Base-by-base conservation (phyloP, 2,329 filamentous ascomycete genomes). In the Botryosphaeria dothidea region DNA sequence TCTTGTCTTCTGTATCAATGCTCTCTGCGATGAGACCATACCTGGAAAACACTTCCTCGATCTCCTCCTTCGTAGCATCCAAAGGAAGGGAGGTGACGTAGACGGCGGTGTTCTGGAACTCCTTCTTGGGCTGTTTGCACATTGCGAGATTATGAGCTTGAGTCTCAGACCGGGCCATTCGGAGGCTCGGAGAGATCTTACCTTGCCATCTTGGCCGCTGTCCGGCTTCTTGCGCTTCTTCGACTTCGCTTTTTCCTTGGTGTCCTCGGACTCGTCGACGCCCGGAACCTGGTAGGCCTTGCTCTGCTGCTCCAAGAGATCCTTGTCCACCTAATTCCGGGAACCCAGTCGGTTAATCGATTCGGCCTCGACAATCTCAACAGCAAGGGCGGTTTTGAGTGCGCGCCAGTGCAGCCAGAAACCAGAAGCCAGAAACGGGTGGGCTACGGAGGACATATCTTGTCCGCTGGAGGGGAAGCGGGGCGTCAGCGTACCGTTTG, bases 11-110 rank as follows among this genome's bases (percentile, higher is more conserved):
- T 72, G 89, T 93, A 73, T 97, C 93, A 69, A 97, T 93, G 78
- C 96, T 92, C 78, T 98, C 93, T 56, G 94, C 92, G 69, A 99
- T 93, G 69, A 98, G 90, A 66, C 93, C 93, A 73, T 87, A 96
- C 76, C 92, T 94, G 56, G 89, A 92, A 81, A 99, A 99, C 29
- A 92, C 83, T 25, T 92, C 86, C 69, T 90, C 85, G 17, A 99
- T 88, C 80, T 99, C 95, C 31, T 91, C 87, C 46, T 90, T 82
- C 0, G 90, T 92, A 48, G 88, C 90, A 75, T 98, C 92, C 43
- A 83, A 78, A 0, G 95, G 96, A 3, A 99, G 85, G 13, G 91
- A 92, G 4, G 93, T 96, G 54, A 97, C 91, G 80, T 94, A 99
- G 68, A 99, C 86, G 46, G 52, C 51, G 23, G 72, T 65, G 13